Base-by-base conservation (phyloP, 192 early-diverging fungal genomes). In the Rhizophagus clarus region DNA sequence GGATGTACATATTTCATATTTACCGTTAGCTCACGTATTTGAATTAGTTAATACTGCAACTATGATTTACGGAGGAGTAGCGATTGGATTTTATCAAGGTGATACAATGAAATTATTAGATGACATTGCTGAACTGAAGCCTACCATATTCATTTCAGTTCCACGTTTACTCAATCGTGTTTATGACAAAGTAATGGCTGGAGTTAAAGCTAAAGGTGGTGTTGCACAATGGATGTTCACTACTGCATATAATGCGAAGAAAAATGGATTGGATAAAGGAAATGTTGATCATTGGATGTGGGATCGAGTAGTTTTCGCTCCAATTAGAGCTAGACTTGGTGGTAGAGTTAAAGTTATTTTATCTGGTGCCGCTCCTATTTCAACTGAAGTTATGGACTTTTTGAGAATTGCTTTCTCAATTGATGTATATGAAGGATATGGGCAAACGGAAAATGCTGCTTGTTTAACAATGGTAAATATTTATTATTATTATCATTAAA, bases 101-200 rank as follows among this genome's bases (percentile, higher is more conserved):
- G 85, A 91, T 76, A 89, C 90, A n/a, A 82, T 91, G 31, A 83
- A 91, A 22, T 81, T 99, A 24, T 83, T 98, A 22, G 96, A 97
- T 60, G 97, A 99, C 82, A 85, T 97, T 80, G 88, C 87, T 42
- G 79, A 87, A 31, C 88, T 98, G 37, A 82, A 88, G 28, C 97
- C 97, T 4, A 96, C 93, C 22, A 60, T 96, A 69, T 96, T 99
- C 82, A 87, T 85, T 72, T 90, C 93, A 29, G 97, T 99, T 17
- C 97, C 97, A 10, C 91, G 97, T 26, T 84, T 99, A 66, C 87
- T 97, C 81, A 97, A 95, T 88, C 91, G 96, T 72, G 91, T 98
- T 77, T 94, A 98, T 81, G 93, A 81, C 64, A 89, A 86, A 74
- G 47, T 90, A 40, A 79, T 95, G 63, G 86, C 90, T 61, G 92